A percentile compares a stretch with the other conserved stretches of the same genome.
Conservation (phyloP, 805 yeast species). For the Metschnikowia lachancei region DNA sequence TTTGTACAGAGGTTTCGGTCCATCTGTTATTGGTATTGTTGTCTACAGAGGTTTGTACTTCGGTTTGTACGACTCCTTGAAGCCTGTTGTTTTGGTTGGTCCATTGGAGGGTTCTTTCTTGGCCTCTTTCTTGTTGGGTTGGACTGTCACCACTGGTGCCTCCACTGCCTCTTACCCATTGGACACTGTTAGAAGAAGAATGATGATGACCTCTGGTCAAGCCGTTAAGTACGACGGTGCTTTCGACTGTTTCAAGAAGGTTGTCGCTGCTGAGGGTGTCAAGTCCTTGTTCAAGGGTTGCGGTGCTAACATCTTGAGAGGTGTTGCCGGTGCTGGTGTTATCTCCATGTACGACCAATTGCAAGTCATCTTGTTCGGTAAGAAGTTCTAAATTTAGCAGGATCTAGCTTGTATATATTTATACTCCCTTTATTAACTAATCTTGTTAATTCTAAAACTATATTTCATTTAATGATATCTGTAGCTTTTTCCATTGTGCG, state of each 20-base stretch:
- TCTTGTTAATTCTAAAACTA: conserved; percentile 14
- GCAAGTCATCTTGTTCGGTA: conserved; percentile 92
- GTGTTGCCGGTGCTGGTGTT: conserved; percentile 99
- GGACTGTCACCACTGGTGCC: conserved; percentile 98
- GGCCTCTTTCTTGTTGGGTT: conserved; percentile 94
- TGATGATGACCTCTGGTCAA: conserved; percentile 99
- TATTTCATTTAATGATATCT: not conserved
- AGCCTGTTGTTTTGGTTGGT: conserved; percentile 93
- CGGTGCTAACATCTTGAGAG: conserved; percentile 99
- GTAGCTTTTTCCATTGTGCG: not conserved
- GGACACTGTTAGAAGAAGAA: conserved; percentile 99
- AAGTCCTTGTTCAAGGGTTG: conserved; percentile 95
- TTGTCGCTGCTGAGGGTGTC: conserved; percentile 95
- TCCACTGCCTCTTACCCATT: conserved; percentile 98
- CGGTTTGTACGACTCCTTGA: conserved; percentile 95
- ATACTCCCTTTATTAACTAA: conserved; percentile 18
- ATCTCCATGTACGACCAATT: conserved; percentile 96
- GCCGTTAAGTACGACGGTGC: conserved; percentile 96
- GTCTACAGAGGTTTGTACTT: conserved; percentile 99
- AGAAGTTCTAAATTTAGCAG: conserved; percentile 60
- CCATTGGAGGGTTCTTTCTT: conserved; percentile 90
- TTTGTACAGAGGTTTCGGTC: conserved; percentile 99
- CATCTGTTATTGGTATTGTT: conserved; percentile 95
- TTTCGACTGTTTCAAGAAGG: conserved; percentile 85
- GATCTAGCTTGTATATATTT: conserved; percentile 20